Percentiles rank a stretch among this genome's conserved stretches.
phyloP scores from a whole-genome alignment of 129 eudicot genomes.

The Apium graveolens region DNA sequence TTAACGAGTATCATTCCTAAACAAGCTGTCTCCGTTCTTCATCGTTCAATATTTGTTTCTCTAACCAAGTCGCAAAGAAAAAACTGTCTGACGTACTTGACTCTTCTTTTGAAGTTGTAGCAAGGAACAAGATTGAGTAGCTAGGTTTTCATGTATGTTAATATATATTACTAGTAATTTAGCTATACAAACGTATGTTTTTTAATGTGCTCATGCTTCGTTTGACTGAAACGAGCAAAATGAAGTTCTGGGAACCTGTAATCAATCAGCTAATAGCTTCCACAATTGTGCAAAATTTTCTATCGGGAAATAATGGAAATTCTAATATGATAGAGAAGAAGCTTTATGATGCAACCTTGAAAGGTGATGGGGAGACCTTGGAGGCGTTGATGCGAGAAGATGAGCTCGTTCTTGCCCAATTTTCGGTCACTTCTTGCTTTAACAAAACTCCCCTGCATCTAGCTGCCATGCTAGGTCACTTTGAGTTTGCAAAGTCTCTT shows the following conservation, averaged over 20 bases:
- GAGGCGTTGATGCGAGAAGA: slow-evolving; percentile 1
- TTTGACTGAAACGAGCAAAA: neutral
- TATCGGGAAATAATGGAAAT: too few species aligned
- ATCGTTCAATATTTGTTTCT: neutral
- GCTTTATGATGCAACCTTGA: slow-evolving; percentile 27
- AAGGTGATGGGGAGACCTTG: slow-evolving; percentile 26
- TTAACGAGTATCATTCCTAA: slow-evolving; percentile 29
- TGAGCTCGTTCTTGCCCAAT: slow-evolving; percentile 35
- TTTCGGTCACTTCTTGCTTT: slow-evolving; percentile 6
- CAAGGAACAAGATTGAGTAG: neutral
- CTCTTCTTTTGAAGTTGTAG: neutral
- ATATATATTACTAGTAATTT: neutral
- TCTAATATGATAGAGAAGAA: neutral
- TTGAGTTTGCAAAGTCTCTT: slow-evolving; percentile 23
- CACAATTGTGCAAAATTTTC: neutral
- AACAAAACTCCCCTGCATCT: slow-evolving; percentile 38
- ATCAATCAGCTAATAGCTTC: neutral
- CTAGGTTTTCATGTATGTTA: neutral
- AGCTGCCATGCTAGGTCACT: slow-evolving; percentile 36
- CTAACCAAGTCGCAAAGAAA: neutral
- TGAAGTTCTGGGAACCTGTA: neutral
- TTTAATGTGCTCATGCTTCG: neutral
- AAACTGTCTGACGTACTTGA: neutral
- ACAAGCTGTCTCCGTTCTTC: neutral
- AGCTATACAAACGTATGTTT: neutral